phyloP scores from a whole-genome alignment of 768 basidiomycete genomes.

The Hygrocybe coccinea region DNA sequence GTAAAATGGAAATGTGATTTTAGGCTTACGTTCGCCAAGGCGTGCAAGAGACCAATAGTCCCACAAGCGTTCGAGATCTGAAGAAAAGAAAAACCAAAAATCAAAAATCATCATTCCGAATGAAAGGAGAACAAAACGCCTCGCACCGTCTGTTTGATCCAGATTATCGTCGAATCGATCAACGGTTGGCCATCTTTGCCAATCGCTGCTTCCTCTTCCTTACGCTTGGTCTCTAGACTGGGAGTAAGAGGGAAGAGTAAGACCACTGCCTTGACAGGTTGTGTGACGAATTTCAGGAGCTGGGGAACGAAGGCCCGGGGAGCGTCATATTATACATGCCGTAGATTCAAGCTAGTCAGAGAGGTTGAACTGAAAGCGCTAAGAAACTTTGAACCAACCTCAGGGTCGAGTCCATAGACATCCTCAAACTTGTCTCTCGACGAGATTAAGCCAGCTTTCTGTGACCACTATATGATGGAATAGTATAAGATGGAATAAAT shows the following conservation, averaged over 20 bases:
- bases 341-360: no score
- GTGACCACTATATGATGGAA: no score
- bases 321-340: no score
- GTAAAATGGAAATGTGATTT: background rate
- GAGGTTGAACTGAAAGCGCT: no score
- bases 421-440: constrained; percentile 55
- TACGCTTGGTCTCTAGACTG: constrained; percentile 43
- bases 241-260: constrained; percentile 76
- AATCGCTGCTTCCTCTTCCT: constrained; percentile 57
- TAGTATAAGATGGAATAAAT: no score
- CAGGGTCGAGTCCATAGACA: constrained; percentile 67
- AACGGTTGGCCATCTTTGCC: constrained; percentile 38
- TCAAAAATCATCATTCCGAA: background rate
- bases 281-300: constrained; percentile 64
- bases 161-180: constrained; percentile 66
- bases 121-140: no score
- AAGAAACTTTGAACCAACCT: no score
- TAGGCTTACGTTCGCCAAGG: constrained; percentile 67
- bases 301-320: constrained; percentile 27
- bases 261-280: constrained; percentile 78
- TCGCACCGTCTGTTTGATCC: constrained; percentile 85
- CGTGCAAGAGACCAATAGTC: constrained; percentile 81
- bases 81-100: background rate
- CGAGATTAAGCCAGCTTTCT: constrained; percentile 57
- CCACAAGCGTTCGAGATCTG: constrained; percentile 85